Base-by-base conservation (phyloP, 2,329 filamentous ascomycete genomes). In the Fusarium praegraminearum region DNA sequence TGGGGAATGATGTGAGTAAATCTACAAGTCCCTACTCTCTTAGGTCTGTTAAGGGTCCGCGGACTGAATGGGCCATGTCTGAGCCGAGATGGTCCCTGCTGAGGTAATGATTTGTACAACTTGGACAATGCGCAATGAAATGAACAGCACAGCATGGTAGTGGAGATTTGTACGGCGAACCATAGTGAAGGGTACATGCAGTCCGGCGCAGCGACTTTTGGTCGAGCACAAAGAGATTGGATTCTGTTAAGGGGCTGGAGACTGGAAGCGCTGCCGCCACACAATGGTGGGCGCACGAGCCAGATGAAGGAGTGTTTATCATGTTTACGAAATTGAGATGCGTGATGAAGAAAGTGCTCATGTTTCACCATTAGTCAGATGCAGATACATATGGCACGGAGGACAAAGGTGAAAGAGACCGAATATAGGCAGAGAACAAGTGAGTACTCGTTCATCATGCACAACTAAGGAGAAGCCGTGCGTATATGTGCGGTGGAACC, bases 191-290 rank as follows among this genome's bases (percentile, higher is more conserved):
- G 60, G 59, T 75, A 75, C 71, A 41, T 62, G 70, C 69, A 61
- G 55, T 57, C 65, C 20, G 55, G 40, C 32, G 26, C 41, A 52
- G 47, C 60, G 45, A 66, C 64, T 71, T 54, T 46, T 66, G 54
- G 49, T 57, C 28, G 68, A 67, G 53, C 62, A 67, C 44, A 71
- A 73, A 33, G 71, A 74, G 62, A 75, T 75, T 73, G 65, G 65
- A 56, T 38, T 40, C n/a, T 67, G 62, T 69, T 74, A 74, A 75
- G 73, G 73, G 73, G 73, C 40, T 67, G 60, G 63, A 72, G 73
- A 72, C 40, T 73, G 69, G 62, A 70, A 74, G 69, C 56, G 73
- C 59, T 63, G 63, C 69, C 63, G 56, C 71, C 61, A 68, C 73
- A 53, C n/a, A 40, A 22, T 52, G 54, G 62, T 70, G 51, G 54